Base-by-base conservation (phyloP, 169 alveolate genomes). In the Plasmodium yoelii region DNA sequence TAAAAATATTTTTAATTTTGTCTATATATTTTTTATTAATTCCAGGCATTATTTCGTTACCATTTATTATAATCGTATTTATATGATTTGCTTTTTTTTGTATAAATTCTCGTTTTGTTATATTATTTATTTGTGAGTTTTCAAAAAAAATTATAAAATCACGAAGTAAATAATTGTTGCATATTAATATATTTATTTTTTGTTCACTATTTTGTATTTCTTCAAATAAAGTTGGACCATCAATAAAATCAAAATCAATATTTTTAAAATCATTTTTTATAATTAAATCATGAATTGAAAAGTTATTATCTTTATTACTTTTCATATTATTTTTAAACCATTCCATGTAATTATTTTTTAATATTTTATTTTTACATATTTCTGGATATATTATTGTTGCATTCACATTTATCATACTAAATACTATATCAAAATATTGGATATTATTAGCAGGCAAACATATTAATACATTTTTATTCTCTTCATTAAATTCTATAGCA, bases 1-100 rank as follows among this genome's bases (percentile, higher is more conserved):
- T 22, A 28, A 82, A 82, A 19, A 82, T 49, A 15, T 82, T 42
- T 56, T 56, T 28, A 67, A 82, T 55, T 68, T 82, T 70, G 10
- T 82, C 90, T 9, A 82, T 22, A 71, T 82, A 69, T 67, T 82
- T 56, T 42, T 67, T 57, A 15, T 82, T 51, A 56, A 82, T 56
- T 22, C 90, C 90, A 42, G 90, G 90, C 84, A 68, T 82, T 67
- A 82, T 55, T 82, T 82, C 90, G 57, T 82, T 82, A 19, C 90
- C 90, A 60, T 68, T 82, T 18, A 82, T 70, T 28, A 82, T 24
- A 5, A 82, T 69, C 8, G 51, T 68, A 15, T 24, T 13, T 15
- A 82, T 34, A 5, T 47, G 42, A 8, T 56, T 55, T 13, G 90
- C 90, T 46, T 82, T 82, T 15, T 82, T 56, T 22, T 82, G 57